Conservation (phyloP, 805 yeast species). For the Candida tammaniensis region DNA sequence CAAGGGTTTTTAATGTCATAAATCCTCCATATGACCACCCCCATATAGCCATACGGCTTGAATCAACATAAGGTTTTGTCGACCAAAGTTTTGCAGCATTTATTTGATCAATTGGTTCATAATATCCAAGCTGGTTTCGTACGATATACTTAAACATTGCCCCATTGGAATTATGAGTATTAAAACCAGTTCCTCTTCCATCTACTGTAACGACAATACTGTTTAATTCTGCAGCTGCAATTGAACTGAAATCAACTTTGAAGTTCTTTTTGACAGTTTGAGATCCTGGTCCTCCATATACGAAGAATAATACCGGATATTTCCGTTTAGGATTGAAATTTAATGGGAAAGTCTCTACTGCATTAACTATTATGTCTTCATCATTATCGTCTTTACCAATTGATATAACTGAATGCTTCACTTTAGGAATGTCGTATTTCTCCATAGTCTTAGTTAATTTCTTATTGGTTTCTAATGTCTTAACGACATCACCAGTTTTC, state of each 20-base stretch:
- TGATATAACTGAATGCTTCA: slow-evolving; percentile 49
- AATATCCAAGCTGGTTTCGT: slow-evolving; percentile 75
- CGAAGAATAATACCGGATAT: slow-evolving; percentile 86
- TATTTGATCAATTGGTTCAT: slow-evolving; percentile 85
- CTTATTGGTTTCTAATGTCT: slow-evolving; percentile 47
- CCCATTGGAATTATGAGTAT: slow-evolving; percentile 56
- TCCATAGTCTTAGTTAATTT: slow-evolving; percentile 36
- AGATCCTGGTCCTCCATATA: slow-evolving; percentile 95
- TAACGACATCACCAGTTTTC: slow-evolving; percentile 29
- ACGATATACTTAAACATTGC: slow-evolving; percentile 68
- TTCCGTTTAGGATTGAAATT: slow-evolving; percentile 57
- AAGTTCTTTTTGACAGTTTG: slow-evolving; percentile 72
- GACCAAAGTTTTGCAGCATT: slow-evolving; percentile 77
- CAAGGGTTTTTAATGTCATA: slow-evolving; percentile 85
- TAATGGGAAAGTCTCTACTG: slow-evolving; percentile 74
- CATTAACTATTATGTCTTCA: slow-evolving; percentile 52
- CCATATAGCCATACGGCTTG: slow-evolving; percentile 75
- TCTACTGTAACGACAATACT: slow-evolving; percentile 93
- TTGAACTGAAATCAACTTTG: slow-evolving; percentile 63
- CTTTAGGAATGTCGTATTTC: slow-evolving; percentile 56
- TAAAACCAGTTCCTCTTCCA: slow-evolving; percentile 95
- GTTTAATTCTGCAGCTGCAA: slow-evolving; percentile 71
- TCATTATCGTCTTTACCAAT: slow-evolving; percentile 49
- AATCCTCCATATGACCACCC: slow-evolving; percentile 99
- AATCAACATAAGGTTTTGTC: slow-evolving; percentile 58